Evolutionary conservation across 1,284 basidiomycete genomes (phyloP), one percentile per base, ranked within the genome.

Genomic region (Blastosporella zonata): DNA sequence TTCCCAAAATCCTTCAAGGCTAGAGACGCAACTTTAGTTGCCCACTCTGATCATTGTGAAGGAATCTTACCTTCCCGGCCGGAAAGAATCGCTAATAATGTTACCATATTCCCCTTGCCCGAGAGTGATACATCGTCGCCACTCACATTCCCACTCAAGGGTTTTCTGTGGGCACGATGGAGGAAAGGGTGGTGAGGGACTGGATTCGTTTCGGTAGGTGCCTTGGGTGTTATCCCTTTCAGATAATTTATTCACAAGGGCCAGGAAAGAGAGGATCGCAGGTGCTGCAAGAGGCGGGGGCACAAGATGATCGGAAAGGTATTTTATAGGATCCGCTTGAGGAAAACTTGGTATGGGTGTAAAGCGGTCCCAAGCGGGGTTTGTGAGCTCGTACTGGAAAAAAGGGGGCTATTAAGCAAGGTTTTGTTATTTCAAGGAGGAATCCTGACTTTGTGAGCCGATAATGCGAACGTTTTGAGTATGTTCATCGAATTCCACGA

Each of bases 1-100:
- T 63, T 90, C 87, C 87, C 87, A 90, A 12, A 80, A 67, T 4
- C 87, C 87, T 54, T 87, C 81, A 39, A 87, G 62, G 50, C 82
- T 87, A 38, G 6, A 33, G 43, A 39, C 48, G 17, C 6, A 7
- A 9, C 21, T 13, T 46, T 13, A 34, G 33, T 31, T 15, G 10
- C 27, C 29, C 6, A 21, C 17, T 29, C 27, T 18, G 22, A 10
- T 5, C 15, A 20, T 7, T 28, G 3, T 17, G 17, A 13, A 31
- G 8, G 18, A 15, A 9, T 47, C 49, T 9, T 45, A 75, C 74
- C 74, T 78, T 59, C 86, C 84, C 1, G 80, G 76, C 23, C 63
- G 68, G 56, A 83, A 84, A 21, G 74, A 70, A 10, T 70, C 66
- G 6, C 73, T 69, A 20, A 74, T 58, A 6, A 64, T 48, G 25